Evolutionary conservation across 306 rosid species (phyloP), one percentile per base, ranked within the genome.

Genomic region (Coriaria nepalensis): DNA sequence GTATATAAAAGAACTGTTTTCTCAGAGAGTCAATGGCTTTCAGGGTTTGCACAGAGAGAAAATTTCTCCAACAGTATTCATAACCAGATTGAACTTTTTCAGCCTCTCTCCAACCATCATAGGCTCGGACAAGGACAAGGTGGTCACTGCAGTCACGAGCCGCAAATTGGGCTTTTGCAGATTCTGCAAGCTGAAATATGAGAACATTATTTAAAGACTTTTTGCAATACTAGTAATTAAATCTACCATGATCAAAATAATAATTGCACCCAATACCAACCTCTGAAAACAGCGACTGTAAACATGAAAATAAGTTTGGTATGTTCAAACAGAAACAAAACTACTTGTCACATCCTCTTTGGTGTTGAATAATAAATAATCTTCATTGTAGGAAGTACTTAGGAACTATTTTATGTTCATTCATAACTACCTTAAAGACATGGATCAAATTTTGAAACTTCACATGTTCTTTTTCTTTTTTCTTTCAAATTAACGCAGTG

Each of bases 21-120:
- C 93, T 73, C 57, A 92, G 83, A 67, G 96, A 84, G 61, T 92
- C 96, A 38, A 85, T 79, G 60, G 86, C 93, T 69, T 71, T 80
- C 64, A 92, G 69, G 53, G 98, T 77, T 69, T 85, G 96, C 5
- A 51, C 73, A 32, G 98, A 92, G 39, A 85, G 85, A 63, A 82
- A 92, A 60, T 85, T 81, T 61, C 80, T 85, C 87, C 95, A 92
- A 68, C 96, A 90, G 72, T 85, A 90, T 55, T 90, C 98, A 53
- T 73, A 67, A 57, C 92, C 98, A 57, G 79, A 45, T 35, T 68
- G 53, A 71, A 29, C 13, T 49, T 56, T 61, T 69, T 81, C 98
- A 56, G 92, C 95, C 65, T 71, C 75, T 69, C 52, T 90, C 98
- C 98, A 92, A 53, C 94, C 93, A 61, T 85, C 81, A 52, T 77